Percentiles rank a stretch among this genome's conserved stretches.
phyloP scores from a whole-genome alignment of 805 yeast species.

The Blastobotrys peoriensis region DNA sequence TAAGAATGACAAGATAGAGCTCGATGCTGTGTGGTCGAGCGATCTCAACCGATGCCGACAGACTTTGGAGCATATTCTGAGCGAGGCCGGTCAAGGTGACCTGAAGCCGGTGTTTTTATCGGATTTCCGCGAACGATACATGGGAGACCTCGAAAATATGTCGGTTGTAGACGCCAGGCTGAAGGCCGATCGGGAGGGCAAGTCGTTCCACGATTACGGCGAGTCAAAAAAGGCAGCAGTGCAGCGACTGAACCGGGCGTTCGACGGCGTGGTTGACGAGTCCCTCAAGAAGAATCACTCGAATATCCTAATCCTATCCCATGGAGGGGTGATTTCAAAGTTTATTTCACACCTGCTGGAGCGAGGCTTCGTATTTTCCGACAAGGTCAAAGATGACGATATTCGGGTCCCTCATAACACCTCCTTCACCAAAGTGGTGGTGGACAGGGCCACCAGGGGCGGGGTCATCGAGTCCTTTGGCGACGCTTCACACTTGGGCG shows the following conservation, averaged over 20 bases:
- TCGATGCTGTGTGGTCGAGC: slow-evolving; percentile 46
- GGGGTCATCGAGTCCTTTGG: slow-evolving; percentile 55
- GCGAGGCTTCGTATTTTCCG: slow-evolving; percentile 34
- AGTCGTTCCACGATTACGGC: slow-evolving; percentile 57
- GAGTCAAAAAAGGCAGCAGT: slow-evolving; percentile 42
- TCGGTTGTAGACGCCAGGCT: slow-evolving; percentile 53
- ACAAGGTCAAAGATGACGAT: slow-evolving; percentile 35
- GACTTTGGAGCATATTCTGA: slow-evolving; percentile 45
- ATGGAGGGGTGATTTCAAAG: slow-evolving; percentile 75
- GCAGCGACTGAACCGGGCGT: slow-evolving; percentile 41
- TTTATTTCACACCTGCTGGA: slow-evolving; percentile 47
- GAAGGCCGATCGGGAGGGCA: slow-evolving; percentile 48
- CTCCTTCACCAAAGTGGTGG: slow-evolving; percentile 62
- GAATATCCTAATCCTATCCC: slow-evolving; percentile 54
- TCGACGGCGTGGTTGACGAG: slow-evolving; percentile 39
- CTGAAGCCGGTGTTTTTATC: slow-evolving; percentile 12
- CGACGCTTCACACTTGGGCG: slow-evolving; percentile 61
- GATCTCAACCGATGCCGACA: slow-evolving; percentile 42
- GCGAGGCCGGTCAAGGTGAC: slow-evolving; percentile 16
- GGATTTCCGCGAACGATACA: slow-evolving; percentile 63
- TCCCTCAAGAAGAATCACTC: slow-evolving; percentile 29
- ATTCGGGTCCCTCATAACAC: slow-evolving; percentile 67
- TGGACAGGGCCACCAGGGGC: slow-evolving; percentile 32
- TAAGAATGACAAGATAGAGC: slow-evolving; percentile 25
- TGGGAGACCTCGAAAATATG: slow-evolving; percentile 82